A percentile compares a stretch with the other conserved stretches of the same genome.
phyloP scores from a whole-genome alignment of 73 alveolate species.

The Tetrahymena borealis region DNA sequence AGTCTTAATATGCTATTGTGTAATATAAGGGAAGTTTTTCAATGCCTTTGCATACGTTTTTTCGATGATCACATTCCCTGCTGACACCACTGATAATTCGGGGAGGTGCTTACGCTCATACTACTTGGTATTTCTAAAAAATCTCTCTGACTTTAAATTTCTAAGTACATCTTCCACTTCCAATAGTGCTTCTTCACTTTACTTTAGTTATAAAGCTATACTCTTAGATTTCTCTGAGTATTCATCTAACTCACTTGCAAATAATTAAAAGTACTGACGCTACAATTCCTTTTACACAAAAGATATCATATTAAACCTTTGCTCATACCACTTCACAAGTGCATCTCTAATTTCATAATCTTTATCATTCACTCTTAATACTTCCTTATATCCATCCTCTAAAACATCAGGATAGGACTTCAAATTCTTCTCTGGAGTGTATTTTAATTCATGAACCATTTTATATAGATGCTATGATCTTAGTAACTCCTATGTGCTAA shows the following conservation, averaged over 20 bases:
- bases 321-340: not conserved
- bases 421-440: not conserved
- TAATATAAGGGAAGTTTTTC: not conserved
- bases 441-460: not conserved
- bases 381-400: not conserved
- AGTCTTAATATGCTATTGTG: not conserved
- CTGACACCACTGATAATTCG: not conserved
- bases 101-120: not conserved
- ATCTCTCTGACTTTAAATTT: not conserved
- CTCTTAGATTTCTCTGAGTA: not conserved
- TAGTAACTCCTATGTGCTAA: not conserved
- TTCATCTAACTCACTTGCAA: not conserved
- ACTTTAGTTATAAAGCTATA: not conserved
- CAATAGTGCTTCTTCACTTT: not conserved
- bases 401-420: not conserved
- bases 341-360: not conserved
- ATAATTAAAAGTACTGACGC: not conserved
- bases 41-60: not conserved
- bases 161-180: not conserved
- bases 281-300: not conserved
- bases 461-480: not conserved
- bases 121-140: not conserved
- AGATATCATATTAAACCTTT: not conserved
- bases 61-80: not conserved
- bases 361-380: not conserved